Percentiles rank a stretch among this genome's conserved stretches.
phyloP scores from a whole-genome alignment of 2,329 filamentous ascomycete genomes.

The Colletotrichum sp. region DNA sequence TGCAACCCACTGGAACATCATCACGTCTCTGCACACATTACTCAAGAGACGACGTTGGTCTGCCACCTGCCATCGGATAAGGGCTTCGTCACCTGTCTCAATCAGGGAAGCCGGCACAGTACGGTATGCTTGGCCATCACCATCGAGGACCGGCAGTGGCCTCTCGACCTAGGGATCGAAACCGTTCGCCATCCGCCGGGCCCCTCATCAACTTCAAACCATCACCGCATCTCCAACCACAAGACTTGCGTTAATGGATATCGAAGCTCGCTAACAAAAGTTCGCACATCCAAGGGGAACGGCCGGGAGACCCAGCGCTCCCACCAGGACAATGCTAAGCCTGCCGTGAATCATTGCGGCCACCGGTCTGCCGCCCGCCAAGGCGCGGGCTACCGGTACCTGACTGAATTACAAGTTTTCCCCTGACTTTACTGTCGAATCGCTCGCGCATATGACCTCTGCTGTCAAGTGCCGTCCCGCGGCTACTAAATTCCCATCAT shows the following conservation, averaged over 20 bases:
- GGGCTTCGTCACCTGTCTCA: background rate
- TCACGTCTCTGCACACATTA: background rate
- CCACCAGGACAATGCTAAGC: background rate
- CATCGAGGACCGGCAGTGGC: background rate
- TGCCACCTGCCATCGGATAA: background rate
- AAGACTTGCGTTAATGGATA: background rate
- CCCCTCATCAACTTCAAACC: background rate
- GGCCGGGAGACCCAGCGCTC: background rate
- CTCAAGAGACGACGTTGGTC: background rate
- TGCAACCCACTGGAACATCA: background rate
- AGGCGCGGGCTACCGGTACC: background rate
- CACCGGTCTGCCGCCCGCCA: background rate
- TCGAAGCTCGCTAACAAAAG: background rate
- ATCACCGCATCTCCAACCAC: background rate
- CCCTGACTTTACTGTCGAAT: background rate
- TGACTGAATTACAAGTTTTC: background rate
- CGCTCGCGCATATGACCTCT: background rate
- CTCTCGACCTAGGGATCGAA: background rate
- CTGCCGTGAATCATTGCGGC: background rate
- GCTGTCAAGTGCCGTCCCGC: background rate
- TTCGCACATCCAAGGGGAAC: background rate
- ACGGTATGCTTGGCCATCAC: background rate
- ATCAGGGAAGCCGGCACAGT: background rate
- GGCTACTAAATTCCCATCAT: background rate
- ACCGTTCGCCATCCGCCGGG: background rate